Conservation (phyloP, 306 rosid species). For the Gillenia trifoliata region DNA sequence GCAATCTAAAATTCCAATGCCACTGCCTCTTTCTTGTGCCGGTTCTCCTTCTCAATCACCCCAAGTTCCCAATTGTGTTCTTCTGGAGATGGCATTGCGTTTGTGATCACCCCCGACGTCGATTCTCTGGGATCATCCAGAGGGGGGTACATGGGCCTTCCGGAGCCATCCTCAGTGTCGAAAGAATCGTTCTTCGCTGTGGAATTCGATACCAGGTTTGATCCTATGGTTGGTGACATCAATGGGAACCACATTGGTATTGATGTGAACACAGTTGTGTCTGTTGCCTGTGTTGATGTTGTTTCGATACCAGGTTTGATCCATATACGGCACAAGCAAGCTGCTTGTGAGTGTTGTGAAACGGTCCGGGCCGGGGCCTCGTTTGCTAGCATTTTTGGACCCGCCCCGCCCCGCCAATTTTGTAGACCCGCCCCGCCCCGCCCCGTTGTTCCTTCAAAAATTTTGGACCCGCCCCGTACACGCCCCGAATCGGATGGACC, state of each 20-base stretch:
- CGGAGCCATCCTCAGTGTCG: slow-evolving; percentile 11
- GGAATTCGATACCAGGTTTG: slow-evolving; percentile 63
- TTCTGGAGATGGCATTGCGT: slow-evolving; percentile 61
- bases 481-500: too few relatives aligned
- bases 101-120: slow-evolving; percentile 47
- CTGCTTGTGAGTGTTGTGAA: too few relatives aligned
- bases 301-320: too few relatives aligned
- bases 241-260: slow-evolving; percentile 61
- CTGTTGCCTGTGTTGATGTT: slow-evolving; percentile 49
- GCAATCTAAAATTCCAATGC: too few relatives aligned
- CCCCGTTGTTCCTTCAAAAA: too few relatives aligned
- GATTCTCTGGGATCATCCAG: slow-evolving; percentile 28
- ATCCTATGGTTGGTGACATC: slow-evolving; percentile 61
- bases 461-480: too few relatives aligned
- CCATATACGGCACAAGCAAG: too few relatives aligned
- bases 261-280: slow-evolving; percentile 35
- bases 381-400: background rate
- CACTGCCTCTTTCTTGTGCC: slow-evolving; percentile 61
- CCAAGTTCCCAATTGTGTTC: slow-evolving; percentile 49
- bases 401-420: too few relatives aligned
- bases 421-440: too few relatives aligned
- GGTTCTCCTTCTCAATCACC: slow-evolving; percentile 54
- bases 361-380: too few relatives aligned
- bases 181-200: slow-evolving; percentile 60
- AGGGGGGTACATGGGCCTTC: slow-evolving; percentile 61